Evolutionary conservation across 257 asterid species (phyloP), one percentile per base, ranked within the genome.

Genomic region (Perilla frutescens): DNA sequence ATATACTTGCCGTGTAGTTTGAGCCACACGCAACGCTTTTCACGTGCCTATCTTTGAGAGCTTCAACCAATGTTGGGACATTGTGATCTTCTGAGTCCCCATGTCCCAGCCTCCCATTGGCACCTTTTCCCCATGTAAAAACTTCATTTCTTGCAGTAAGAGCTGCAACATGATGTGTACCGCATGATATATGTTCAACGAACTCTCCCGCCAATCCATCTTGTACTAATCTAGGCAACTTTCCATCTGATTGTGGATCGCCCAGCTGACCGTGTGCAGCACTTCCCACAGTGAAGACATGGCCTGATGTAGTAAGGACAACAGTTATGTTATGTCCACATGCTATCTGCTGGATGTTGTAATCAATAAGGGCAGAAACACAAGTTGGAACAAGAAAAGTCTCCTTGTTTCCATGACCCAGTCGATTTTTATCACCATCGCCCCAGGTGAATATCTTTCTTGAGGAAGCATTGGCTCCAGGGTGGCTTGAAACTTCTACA

Each of bases 391-490:
- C 66, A 49, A 95, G 87, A 79, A 81, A 84, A 29, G 87, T 77
- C 34, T 88, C 89, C 70, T 90, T 95, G 77, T 81, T 81, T 56
- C 93, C 97, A 62, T 95, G 98, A 1, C 99, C 99, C 5, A 95
- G 77, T 39, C 90, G 81, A 39, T 88, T 31, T 69, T 90, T 88
- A 75, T 89, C 98, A 0, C 99, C 99, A 69, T 92, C 98, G 2
- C 99, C 99, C 99, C 98, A 95, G 0, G 98, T 91, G 81, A 90
- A 95, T 11, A 95, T 41, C 85, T 95, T 91, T 77, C 93, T 81
- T 1, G 96, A 84, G 41, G 89, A 59, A 66, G 75, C 74, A 70
- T 34, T 81, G 29, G 82, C 55, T 44, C 89, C 87, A 9, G 79
- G 34, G 68, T 81, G 96, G 76, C 76, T 87, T 4, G 87, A 54